Evolutionary conservation across 305 asterid genomes (phyloP), one percentile per base, ranked within the genome.

Genomic region (Fraxinus greggii): DNA sequence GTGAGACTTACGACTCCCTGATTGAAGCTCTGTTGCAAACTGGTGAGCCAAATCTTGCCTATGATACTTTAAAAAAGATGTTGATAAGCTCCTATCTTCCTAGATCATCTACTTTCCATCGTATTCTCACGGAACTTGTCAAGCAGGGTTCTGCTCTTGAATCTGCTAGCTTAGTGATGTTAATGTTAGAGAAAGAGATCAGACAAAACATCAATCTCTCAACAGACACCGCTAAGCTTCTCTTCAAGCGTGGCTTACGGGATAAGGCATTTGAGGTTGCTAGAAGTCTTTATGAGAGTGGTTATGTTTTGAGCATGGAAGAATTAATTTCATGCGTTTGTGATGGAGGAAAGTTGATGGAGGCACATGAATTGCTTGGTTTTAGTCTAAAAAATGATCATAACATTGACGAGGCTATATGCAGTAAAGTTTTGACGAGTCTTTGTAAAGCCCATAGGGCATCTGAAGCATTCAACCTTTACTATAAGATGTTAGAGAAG

Each of bases 401-500:
- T 88, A 90, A 40, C 29, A 65, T 90, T 29, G 85, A 84, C 40
- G 21, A 48, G 29, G 89, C 61, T 78, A 77, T 84, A 5, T 88
- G 87, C 72, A 65, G 48, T 78, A 59, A 87, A 2, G 88, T 92
- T 81, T 28, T 95, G 78, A 82, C 78, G 21, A 78, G 88, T 74
- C 95, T 95, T 6, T 93, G 94, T 80, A 89, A 86, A 56, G 86
- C 75, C 33, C 19, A 7, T 21, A 88, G 79, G 86, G 78, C 81
- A 74, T 65, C 79, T 23, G 94, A 95, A 86, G 98, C 95, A 61
- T 95, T 95, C 83, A 70, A 81, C 40, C 87, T 95, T 82, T 95
- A 91, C 90, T 92, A 89, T 76, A 95, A 92, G 59, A 80, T 92
- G 83, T 78, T 92, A 70, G 99, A 95, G 81, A 90, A 88, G 86